These are phyloP conservation scores for Aspergillus felis DNA, from an alignment of 2,329 filamentous ascomycete genomes.

Conservation along the genomic window DNA sequence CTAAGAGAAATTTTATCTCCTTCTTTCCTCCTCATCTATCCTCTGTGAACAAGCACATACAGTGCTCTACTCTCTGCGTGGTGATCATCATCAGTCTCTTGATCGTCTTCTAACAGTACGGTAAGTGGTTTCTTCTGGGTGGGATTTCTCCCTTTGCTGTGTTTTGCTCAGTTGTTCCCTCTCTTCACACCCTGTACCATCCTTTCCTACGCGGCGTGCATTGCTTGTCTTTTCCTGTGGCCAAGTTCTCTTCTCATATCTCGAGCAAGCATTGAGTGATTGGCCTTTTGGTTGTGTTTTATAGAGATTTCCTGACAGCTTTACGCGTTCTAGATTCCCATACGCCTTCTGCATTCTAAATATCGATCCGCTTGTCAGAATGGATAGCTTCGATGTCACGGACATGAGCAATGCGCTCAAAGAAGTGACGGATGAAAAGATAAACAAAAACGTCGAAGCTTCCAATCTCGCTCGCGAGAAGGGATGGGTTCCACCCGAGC, in stretches of 20 bases:
- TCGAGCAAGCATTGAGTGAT: neutral
- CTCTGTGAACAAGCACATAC: neutral
- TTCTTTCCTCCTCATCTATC: neutral
- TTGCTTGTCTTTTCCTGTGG: neutral
- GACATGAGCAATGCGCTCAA: slow-evolving; percentile 21
- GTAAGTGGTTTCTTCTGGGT: neutral
- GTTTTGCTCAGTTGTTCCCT: neutral
- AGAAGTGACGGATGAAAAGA: slow-evolving; percentile 13
- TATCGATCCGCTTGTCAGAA: slow-evolving; percentile 2
- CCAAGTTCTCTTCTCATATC: neutral
- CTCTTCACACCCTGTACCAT: neutral
- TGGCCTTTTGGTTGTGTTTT: neutral
- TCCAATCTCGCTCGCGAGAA: slow-evolving; percentile 32
- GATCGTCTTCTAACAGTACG: neutral
- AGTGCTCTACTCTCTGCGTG: neutral
- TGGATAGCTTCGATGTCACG: slow-evolving; percentile 18
- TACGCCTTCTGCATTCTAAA: neutral
- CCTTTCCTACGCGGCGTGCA: neutral
- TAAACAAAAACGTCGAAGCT: slow-evolving; percentile 25
- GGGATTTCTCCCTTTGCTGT: neutral
- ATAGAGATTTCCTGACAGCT: neutral
- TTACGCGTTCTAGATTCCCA: neutral
- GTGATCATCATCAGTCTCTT: neutral
- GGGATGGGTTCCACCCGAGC: slow-evolving; percentile 36
- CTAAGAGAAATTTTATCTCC: neutral